These are phyloP conservation scores for Paradendryphiella salina DNA, from an alignment of 2,329 filamentous ascomycete species.

Conservation along the genomic window DNA sequence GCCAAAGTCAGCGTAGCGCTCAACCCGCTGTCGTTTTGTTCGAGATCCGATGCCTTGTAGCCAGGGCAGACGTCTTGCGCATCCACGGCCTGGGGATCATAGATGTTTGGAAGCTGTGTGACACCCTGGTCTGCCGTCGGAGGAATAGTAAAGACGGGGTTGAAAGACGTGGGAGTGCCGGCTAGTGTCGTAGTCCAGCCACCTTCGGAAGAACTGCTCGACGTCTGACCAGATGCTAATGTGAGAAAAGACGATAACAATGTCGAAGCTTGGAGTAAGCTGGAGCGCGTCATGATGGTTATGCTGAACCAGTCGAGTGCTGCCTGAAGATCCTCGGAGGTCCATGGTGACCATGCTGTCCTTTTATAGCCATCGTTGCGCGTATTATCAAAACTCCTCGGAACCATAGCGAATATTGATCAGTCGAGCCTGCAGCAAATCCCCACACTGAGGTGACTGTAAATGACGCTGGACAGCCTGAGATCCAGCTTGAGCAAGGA, in stretches of 20 bases:
- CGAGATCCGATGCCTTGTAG: conserved; percentile 58
- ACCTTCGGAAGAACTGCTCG: conserved; percentile 23
- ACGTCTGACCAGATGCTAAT: conserved; percentile 29
- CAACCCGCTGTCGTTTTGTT: conserved; percentile 53
- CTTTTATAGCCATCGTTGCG: conserved; percentile 5
- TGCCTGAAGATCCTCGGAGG: conserved; percentile 5
- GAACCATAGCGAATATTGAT: conserved; percentile 3
- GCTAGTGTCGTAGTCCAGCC: conserved; percentile 31
- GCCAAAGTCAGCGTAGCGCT: conserved; percentile 58
- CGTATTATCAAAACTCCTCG: background rate
- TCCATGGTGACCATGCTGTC: conserved; percentile 1
- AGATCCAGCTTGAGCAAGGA: background rate
- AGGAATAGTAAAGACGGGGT: conserved; percentile 45
- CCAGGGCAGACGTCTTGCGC: conserved; percentile 66
- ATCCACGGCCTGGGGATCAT: conserved; percentile 65
- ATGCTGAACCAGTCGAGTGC: conserved; percentile 18
- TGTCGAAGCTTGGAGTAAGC: conserved; percentile 28
- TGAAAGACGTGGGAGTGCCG: conserved; percentile 38
- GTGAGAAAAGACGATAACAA: conserved; percentile 30
- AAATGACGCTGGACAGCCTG: conserved; percentile 21
- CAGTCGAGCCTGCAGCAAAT: background rate
- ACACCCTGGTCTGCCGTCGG: conserved; percentile 42
- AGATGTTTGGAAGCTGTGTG: conserved; percentile 61
- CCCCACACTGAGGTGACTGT: conserved; percentile 17
- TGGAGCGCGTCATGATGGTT: conserved; percentile 30